These are phyloP conservation scores for Calocera viscosa DNA, from an alignment of 768 basidiomycete species.

Conservation along the genomic window DNA sequence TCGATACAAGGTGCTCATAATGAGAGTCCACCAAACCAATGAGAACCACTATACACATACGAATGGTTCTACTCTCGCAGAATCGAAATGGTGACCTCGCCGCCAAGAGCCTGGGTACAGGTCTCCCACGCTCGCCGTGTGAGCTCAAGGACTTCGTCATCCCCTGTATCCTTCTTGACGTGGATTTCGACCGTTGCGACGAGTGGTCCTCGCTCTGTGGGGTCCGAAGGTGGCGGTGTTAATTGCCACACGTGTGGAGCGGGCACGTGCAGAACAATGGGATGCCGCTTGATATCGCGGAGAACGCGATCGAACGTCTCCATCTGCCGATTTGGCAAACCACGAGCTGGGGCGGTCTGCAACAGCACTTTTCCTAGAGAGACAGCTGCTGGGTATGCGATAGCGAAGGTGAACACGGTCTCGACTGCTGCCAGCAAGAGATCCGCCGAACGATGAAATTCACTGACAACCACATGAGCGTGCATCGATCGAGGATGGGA, in stretches of 20 bases:
- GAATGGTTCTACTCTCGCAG: conserved; percentile 7
- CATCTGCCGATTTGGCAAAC: conserved; percentile 53
- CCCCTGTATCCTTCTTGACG: conserved; percentile 50
- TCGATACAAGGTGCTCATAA: conserved; percentile 9
- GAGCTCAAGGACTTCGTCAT: conserved; percentile 56
- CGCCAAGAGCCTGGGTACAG: conserved; percentile 21
- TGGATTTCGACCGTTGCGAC: conserved; percentile 74
- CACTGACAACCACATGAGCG: neutral
- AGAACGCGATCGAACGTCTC: conserved; percentile 67
- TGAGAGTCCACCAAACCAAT: neutral
- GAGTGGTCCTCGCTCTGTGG: conserved; percentile 24
- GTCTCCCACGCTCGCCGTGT: conserved; percentile 65
- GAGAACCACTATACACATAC: neutral
- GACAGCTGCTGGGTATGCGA: conserved; percentile 74
- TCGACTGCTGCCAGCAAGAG: conserved; percentile 70
- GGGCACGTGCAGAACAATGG: conserved; percentile 67
- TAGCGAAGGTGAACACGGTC: conserved; percentile 61
- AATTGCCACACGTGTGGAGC: conserved; percentile 87
- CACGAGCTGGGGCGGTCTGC: conserved; percentile 74
- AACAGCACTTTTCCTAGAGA: conserved; percentile 76
- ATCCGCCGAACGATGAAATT: conserved; percentile 54
- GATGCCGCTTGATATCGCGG: conserved; percentile 78
- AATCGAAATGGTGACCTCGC: conserved; percentile 12
- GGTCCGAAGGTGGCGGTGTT: conserved; percentile 32
- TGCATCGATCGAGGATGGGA: neutral